A percentile compares a stretch with the other conserved stretches of the same genome.
These are phyloP conservation scores for Aspergillus fumigatus DNA, from an alignment of 2,329 filamentous ascomycete species.

Conservation along the genomic window DNA sequence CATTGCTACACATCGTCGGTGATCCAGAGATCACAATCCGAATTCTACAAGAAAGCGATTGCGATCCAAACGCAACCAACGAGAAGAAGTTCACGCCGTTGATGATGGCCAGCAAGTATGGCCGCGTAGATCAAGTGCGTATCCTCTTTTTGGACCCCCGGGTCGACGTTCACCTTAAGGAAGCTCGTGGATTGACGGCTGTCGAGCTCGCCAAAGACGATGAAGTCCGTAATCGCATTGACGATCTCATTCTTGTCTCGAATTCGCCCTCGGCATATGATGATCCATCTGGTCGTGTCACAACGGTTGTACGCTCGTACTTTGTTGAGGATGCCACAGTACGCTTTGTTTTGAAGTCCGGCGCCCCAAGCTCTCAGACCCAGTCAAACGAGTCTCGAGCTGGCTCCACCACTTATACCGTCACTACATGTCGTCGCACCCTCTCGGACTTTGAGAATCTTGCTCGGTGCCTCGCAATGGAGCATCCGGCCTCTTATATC, in stretches of 20 bases:
- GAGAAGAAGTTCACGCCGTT: constrained; percentile 91
- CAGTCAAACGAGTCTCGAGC: constrained; percentile 33
- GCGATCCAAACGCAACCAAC: constrained; percentile 93
- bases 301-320: constrained; percentile 88
- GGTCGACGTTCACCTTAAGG: constrained; percentile 78
- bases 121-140: constrained; percentile 86
- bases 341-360: constrained; percentile 88
- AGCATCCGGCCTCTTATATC: constrained; percentile 94
- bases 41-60: constrained; percentile 79
- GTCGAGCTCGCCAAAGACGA: constrained; percentile 97
- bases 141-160: constrained; percentile 81
- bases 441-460: constrained; percentile 88
- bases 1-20: constrained; percentile 90
- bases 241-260: constrained; percentile 83
- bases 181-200: constrained; percentile 82
- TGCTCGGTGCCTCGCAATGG: constrained; percentile 73
- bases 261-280: constrained; percentile 50
- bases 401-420: constrained; percentile 69
- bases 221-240: constrained; percentile 92
- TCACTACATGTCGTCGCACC: constrained; percentile 88
- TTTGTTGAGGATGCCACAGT: constrained; percentile 97
- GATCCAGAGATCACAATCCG: constrained; percentile 70
- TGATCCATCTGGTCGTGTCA: constrained; percentile 73
- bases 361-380: constrained; percentile 58
- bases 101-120: constrained; percentile 99